These are phyloP conservation scores for Ploettnerulaceae sp. DNA, from an alignment of 2,329 filamentous ascomycete species.

Conservation along the genomic window DNA sequence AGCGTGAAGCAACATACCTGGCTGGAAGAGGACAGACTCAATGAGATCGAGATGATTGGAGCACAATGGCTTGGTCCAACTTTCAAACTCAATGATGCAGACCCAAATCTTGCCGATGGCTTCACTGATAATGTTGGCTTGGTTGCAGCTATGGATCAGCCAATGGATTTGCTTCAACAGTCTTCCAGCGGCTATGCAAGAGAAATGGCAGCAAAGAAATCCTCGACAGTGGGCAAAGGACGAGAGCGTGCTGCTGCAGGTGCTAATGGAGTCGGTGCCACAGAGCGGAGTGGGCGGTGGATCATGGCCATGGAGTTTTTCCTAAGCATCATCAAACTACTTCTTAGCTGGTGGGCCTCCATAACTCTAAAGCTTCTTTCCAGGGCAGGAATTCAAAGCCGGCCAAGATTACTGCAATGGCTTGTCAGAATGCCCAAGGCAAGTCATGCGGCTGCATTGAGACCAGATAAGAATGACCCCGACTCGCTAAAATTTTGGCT, in stretches of 20 bases:
- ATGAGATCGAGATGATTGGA: conserved; percentile 60
- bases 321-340: conserved; percentile 64
- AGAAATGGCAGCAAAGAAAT: conserved; percentile 62
- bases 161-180: conserved; percentile 31
- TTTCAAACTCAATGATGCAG: conserved; percentile 27
- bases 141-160: conserved; percentile 27
- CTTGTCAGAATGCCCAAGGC: conserved; percentile 30
- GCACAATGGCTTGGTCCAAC: conserved; percentile 33
- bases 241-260: conserved; percentile 39
- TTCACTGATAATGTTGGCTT: conserved; percentile 30
- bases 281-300: conserved; percentile 75
- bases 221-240: conserved; percentile 39
- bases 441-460: conserved; percentile 11
- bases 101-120: conserved; percentile 24
- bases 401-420: conserved; percentile 58
- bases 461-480: conserved; percentile 24
- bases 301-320: conserved; percentile 72
- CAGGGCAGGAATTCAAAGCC: conserved; percentile 54
- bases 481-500: conserved; percentile 48
- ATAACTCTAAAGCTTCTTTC: conserved; percentile 40
- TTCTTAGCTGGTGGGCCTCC: conserved; percentile 42
- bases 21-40: conserved; percentile 81
- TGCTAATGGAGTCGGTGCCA: conserved; percentile 66
- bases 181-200: conserved; percentile 61
- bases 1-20: conserved; percentile 75